Base-by-base conservation (phyloP, 2,329 filamentous ascomycete genomes). In the Fusarium pseudograminearum region DNA sequence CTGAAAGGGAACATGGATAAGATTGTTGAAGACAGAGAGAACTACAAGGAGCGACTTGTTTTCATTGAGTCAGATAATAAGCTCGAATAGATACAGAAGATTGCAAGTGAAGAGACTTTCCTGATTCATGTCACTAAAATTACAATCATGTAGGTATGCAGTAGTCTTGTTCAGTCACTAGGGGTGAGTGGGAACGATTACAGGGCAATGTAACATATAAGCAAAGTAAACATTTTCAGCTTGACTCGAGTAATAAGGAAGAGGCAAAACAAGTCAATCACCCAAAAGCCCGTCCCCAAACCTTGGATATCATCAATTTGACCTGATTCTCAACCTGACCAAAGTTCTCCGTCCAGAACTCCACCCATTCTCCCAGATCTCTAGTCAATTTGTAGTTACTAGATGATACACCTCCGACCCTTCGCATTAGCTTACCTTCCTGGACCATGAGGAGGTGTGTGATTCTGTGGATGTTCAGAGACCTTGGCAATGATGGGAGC, bases 21-120 rank as follows among this genome's bases (percentile, higher is more conserved):
- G 6, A 11, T 34, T 4, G 0, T 16, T 0, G 5, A 41, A 14
- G 11, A 61, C 0, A 4, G 20, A 0, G 22, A 46, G 22, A 30
- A 46, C 4, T 15, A 41, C 5, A 22, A 24, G 3, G n/a, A 46
- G 4, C 40, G 28, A 0, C 22, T 46, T 36, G 33, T 41, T 0
- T 62, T 46, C 11, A 22, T 61, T 28, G 18, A 61, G 14, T 59
- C 54, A 4, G 38, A 61, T 6, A 20, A 61, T 3, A 28, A 51
- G 38, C 55, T 61, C 11, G 14, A n/a, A 14, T 61, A 44, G 1
- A 30, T 44, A 4, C 4, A 5, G 11, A 30, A 30, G 28, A 5
- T 30, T 5, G 11, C 11, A 12, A 10, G 28, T 5, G 28, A 10
- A 30, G 11, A 30, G 11, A 12, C 28, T 2, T 2, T 30, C 10